Evolutionary conservation across 2,329 filamentous ascomycete genomes (phyloP), one percentile per base, ranked within the genome.

Genomic region (Calcarisporium arbuscula): DNA sequence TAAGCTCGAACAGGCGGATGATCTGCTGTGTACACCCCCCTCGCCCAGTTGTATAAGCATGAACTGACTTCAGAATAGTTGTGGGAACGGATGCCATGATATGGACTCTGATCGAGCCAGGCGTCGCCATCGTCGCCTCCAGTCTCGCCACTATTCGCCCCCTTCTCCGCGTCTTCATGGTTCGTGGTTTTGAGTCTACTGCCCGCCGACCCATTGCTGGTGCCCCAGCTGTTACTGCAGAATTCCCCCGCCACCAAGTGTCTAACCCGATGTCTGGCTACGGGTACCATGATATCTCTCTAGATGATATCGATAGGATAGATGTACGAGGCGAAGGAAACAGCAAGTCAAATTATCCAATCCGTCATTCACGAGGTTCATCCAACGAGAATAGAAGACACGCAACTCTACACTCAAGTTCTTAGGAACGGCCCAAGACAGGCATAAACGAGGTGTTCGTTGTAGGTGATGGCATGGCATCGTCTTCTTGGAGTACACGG

Each of bases 71-170:
- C 12, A 14, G 2, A 21, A 8, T 29, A 72, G 68, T 61, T 47
- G 59, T 61, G 34, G 67, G 62, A 16, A 74, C 70, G 5, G 58
- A 72, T 39, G 63, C 70, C 22, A 70, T 72, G 63, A 60, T 74
- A 6, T 76, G 72, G 72, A 74, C 69, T 8, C 53, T 75, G n/a
- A 57, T 75, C 34, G 72, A 76, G 45, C 70, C 71, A 2, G 71
- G 70, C 6, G 64, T 75, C 16, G 71, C 70, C 39, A 76, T 75
- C 29, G 51, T 68, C 18, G 72, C 72, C 10, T 65, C 71, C 3
- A 72, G 68, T 39, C 56, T 75, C 9, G 68, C 68, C 16, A 76
- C 72, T 5, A 70, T 75, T 20, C 66, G 71, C 4, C 72, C 72
- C 5, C 59, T 76, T 1, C 62, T 76, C 22, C 67, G 70, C 22